Percentiles rank a stretch among this genome's conserved stretches.
phyloP scores from a whole-genome alignment of 129 eudicot species.

The Tagetes patula region DNA sequence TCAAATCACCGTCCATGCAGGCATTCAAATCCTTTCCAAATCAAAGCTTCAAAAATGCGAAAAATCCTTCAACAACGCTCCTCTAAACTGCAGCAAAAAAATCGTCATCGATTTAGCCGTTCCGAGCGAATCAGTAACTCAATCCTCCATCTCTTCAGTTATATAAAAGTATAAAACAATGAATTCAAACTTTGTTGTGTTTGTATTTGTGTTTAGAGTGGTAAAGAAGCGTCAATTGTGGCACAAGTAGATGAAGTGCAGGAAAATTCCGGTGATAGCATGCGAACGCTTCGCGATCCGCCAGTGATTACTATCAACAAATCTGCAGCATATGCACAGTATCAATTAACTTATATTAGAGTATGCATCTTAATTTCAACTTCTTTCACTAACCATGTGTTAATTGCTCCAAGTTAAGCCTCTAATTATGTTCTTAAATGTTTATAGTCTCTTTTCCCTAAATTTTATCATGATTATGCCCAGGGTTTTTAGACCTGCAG shows the following conservation, averaged over 20 bases:
- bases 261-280: slow-evolving; percentile 56
- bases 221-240: slow-evolving; percentile 83
- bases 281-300: slow-evolving; percentile 71
- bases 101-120: slow-evolving; percentile 72
- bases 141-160: not conserved
- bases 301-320: slow-evolving; percentile 79
- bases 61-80: slow-evolving; percentile 28
- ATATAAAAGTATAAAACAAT: not conserved
- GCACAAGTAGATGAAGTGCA: slow-evolving; percentile 59
- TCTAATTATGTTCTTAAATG: not conserved
- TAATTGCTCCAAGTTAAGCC: not conserved
- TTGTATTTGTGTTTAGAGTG: slow-evolving; percentile 47
- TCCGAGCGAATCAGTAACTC: slow-evolving; percentile 68
- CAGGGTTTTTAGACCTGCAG: not conserved
- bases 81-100: slow-evolving; percentile 69
- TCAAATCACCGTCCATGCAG: not conserved
- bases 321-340: slow-evolving; percentile 70
- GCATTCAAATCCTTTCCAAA: slow-evolving; percentile 67
- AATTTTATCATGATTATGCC: not conserved
- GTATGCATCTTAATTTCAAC: slow-evolving; percentile 38
- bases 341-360: slow-evolving; percentile 74
- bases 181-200: not conserved
- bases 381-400: slow-evolving; percentile 4
- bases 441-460: not conserved
- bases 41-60: slow-evolving; percentile 76